Evolutionary conservation across 177 flowering plant species (phyloP).

Genomic region (Vitis hybrid): DNA sequence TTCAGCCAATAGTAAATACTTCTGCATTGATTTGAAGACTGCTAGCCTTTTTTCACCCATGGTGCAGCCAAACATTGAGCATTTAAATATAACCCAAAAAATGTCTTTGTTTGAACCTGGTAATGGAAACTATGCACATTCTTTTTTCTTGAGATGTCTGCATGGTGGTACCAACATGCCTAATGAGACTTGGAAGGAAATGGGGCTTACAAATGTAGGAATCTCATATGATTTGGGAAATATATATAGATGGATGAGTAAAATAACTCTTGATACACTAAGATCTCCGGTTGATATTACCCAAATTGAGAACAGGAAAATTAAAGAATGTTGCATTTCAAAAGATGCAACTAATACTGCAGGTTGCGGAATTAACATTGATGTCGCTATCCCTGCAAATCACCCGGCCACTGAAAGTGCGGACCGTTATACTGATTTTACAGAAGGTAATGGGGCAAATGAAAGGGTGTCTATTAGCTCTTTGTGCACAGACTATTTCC

Average conservation of each 20-base stretch:
- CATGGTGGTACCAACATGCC: conserved; percentile 10
- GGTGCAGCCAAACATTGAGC: conserved; percentile 28
- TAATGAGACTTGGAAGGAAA: conserved; percentile 21
- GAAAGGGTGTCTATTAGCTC: conserved; percentile 16
- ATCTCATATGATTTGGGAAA: conserved; percentile 32
- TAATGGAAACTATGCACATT: conserved; percentile 9
- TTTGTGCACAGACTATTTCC: conserved; percentile 30
- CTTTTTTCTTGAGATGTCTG: conserved; percentile 24
- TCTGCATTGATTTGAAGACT: conserved; percentile 20
- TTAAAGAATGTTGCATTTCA: conserved; percentile 14
- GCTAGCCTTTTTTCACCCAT: conserved; percentile 7
- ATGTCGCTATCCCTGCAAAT: conserved; percentile 2
- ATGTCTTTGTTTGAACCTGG: conserved; percentile 22
- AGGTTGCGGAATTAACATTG: conserved; percentile 10
- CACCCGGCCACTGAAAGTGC: conserved; percentile 3
- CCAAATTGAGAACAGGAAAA: conserved; percentile 21
- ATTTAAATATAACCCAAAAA: conserved; percentile 30
- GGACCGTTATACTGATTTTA: conserved; percentile 8
- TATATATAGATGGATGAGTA: conserved; percentile 49
- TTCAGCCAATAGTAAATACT: conserved; percentile 24
- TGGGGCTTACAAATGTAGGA: conserved; percentile 29
- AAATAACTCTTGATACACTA: conserved; percentile 19
- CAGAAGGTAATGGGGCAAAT: conserved; percentile 13
- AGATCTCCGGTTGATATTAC: conserved; percentile 16
- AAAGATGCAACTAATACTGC: not conserved